phyloP scores from a whole-genome alignment of 345 rosid species.

The Populus tremula region DNA sequence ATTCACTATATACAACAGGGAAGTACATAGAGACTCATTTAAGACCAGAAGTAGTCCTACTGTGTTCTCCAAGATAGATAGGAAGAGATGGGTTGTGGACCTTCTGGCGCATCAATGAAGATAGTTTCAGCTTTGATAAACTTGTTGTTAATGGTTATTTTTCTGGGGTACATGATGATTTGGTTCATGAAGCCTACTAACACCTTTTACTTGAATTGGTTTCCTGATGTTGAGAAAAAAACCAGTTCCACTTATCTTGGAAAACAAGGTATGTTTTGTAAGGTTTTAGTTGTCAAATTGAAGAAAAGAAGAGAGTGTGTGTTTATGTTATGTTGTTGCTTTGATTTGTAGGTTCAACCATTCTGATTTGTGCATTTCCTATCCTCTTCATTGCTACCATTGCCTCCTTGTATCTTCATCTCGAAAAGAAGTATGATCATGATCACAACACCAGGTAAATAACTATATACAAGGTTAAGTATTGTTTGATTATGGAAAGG shows the following conservation, averaged over 20 bases:
- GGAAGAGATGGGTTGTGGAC: conserved; percentile 2
- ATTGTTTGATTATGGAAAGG: not conserved
- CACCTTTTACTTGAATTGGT: conserved; percentile 44
- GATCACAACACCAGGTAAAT: conserved; percentile 9
- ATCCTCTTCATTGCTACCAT: conserved; percentile 52
- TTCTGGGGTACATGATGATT: conserved; percentile 51
- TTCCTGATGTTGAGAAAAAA: conserved; percentile 34
- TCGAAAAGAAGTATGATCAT: conserved; percentile 31
- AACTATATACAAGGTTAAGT: not conserved
- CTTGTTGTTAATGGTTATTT: conserved; percentile 34
- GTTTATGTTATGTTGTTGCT: not conserved
- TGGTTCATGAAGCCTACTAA: conserved; percentile 71
- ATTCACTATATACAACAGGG: too few relatives aligned
- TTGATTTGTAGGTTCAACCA: conserved; percentile 39
- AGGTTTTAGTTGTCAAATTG: not conserved
- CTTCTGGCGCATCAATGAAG: conserved; percentile 2
- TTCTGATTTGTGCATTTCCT: conserved; percentile 56
- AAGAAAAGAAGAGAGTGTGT: not conserved
- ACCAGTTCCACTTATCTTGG: conserved; percentile 52
- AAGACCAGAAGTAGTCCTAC: not conserved
- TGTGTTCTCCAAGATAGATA: not conserved
- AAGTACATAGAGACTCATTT: not conserved
- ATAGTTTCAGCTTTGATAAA: conserved; percentile 30
- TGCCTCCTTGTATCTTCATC: conserved; percentile 59
- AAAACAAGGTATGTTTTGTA: conserved; percentile 41